Conservation (phyloP, 495 filamentous ascomycete genomes). For the Chaetomidium leptoderma region DNA sequence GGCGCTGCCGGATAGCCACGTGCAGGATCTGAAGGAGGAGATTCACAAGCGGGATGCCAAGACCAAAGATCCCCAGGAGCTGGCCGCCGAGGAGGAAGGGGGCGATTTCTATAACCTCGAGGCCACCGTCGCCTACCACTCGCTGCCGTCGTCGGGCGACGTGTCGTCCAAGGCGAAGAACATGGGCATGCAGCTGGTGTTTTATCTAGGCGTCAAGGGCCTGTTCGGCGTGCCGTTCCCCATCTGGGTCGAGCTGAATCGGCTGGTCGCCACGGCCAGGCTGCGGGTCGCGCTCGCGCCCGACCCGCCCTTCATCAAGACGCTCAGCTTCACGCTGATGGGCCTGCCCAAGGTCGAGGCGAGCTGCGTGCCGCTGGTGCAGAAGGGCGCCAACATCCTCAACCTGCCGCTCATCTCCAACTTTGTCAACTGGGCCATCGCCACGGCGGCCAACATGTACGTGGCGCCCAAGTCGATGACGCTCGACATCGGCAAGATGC, state of each 20-base stretch:
- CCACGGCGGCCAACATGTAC: slow-evolving; percentile 79
- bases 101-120: slow-evolving; percentile 95
- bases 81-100: slow-evolving; percentile 83
- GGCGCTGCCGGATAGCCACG: slow-evolving; percentile 76
- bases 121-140: slow-evolving; percentile 89
- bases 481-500: slow-evolving; percentile 82
- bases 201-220: slow-evolving; percentile 83
- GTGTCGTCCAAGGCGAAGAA: slow-evolving; percentile 79
- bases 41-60: slow-evolving; percentile 74
- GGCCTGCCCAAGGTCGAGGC: slow-evolving; percentile 84
- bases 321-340: slow-evolving; percentile 88
- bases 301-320: slow-evolving; percentile 85
- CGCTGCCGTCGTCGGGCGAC: slow-evolving; percentile 62
- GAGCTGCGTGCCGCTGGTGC: slow-evolving; percentile 86
- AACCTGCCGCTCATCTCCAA: slow-evolving; percentile 91
- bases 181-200: slow-evolving; percentile 92
- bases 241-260: slow-evolving; percentile 81
- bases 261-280: slow-evolving; percentile 80
- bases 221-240: slow-evolving; percentile 85
- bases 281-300: slow-evolving; percentile 80
- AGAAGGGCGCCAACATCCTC: slow-evolving; percentile 82
- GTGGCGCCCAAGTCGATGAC: slow-evolving; percentile 96
- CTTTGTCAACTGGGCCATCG: slow-evolving; percentile 96
- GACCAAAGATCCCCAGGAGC: slow-evolving; percentile 79
- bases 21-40: slow-evolving; percentile 70